Evolutionary conservation across 805 yeast genomes (phyloP), one percentile per base, ranked within the genome.

Genomic region (Pichia manshurica): DNA sequence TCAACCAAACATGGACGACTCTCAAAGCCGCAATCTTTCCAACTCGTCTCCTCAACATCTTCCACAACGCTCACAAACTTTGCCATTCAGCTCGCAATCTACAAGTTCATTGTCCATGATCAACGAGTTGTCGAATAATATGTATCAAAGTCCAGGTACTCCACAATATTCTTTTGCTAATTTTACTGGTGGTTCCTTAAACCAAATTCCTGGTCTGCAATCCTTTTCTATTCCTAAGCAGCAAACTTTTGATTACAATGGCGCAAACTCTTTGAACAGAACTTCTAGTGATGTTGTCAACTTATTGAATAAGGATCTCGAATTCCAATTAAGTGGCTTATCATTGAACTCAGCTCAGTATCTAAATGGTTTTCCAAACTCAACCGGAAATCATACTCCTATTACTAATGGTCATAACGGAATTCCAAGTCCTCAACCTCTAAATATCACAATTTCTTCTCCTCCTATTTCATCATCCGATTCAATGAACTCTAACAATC

Each of bases 231-330:
- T 28, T 12, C 42, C 33, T 6, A 46, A 37, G 25, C 35, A 36
- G n/a, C 47, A 40, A 33, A 35, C 53, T 31, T 44, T 47, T 25
- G 44, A 39, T 22, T 45, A 29, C 29, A 21, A n/a, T 34, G 19
- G 17, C 12, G n/a, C 43, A 17, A 19, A 42, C 16, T 6, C 52
- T 22, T 21, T 46, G 23, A 42, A 46, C 31, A 49, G 45, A 21
- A 38, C 44, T 23, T 23, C 46, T 19, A 42, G 44, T 32, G 54
- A 51, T 46, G 40, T 50, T 20, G 37, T 39, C 21, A 45, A 41
- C 39, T 55, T 51, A 23, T 42, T 56, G 13, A 53, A 56, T 38
- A 55, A 54, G 20, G 58, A 56, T 39, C 47, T 56, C 17, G 60
- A 55, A 34, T 46, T 48, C 28, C 57, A 54, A 32, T 34, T 56